A percentile compares a stretch with the other conserved stretches of the same genome.
Conservation (phyloP, 129 eudicot genomes). For the Dittrichia graveolens region DNA sequence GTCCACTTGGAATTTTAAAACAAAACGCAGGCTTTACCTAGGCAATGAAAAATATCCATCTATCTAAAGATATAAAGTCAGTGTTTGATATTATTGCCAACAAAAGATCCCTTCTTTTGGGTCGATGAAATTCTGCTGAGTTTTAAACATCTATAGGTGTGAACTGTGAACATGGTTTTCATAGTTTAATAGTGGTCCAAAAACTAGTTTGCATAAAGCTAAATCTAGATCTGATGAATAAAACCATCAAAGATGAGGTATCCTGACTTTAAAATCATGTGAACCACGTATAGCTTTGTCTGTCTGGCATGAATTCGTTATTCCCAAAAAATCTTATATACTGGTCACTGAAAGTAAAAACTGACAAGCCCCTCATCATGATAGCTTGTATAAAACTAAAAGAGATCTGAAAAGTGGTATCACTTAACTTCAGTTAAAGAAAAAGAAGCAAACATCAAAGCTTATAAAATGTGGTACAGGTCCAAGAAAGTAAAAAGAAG, state of each 20-base stretch:
- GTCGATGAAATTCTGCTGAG: background rate
- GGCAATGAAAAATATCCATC: background rate
- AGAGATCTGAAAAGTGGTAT: slow-evolving; percentile 1
- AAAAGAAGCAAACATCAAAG: slow-evolving; percentile 20
- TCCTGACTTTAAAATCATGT: background rate
- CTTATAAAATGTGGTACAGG: slow-evolving; percentile 10
- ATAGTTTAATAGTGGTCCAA: background rate
- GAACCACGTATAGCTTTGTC: background rate
- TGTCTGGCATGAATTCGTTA: slow-evolving; percentile 2
- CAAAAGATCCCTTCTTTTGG: background rate
- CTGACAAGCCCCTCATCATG: slow-evolving; percentile 3
- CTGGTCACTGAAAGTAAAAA: background rate
- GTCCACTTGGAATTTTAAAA: background rate
- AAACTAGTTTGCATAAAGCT: background rate
- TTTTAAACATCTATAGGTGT: background rate
- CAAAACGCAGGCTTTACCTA: background rate
- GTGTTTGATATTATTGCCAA: background rate
- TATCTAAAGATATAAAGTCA: background rate
- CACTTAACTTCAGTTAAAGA: slow-evolving; percentile 10
- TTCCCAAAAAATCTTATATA: background rate
- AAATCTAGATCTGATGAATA: background rate
- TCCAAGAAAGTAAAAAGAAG: slow-evolving; percentile 20
- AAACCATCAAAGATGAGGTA: background rate
- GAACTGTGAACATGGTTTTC: background rate
- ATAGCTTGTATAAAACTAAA: slow-evolving; percentile 10